Percentiles rank a stretch among this genome's conserved stretches.
Evolutionary conservation across 2,329 filamentous ascomycete genomes (phyloP).

Genomic region (Microsporum ferrugineum): DNA sequence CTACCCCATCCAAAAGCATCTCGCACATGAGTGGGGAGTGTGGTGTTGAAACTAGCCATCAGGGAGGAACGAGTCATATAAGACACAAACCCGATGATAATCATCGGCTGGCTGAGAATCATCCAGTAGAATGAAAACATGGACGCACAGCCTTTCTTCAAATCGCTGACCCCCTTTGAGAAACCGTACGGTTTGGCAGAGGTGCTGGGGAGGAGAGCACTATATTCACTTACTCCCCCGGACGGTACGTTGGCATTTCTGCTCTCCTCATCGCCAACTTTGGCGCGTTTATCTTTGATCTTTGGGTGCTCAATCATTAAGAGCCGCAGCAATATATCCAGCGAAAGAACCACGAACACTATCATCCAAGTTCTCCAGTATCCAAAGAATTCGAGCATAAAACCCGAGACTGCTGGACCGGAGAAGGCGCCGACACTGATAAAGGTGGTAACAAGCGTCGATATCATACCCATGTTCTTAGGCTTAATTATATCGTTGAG

Average conservation of each 20-base stretch:
- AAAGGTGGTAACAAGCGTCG: background rate
- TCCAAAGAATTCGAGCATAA: background rate
- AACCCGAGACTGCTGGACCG: background rate
- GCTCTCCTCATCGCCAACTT: background rate
- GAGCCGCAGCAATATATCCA: background rate
- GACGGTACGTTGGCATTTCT: background rate
- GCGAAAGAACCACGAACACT: background rate
- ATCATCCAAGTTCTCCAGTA: background rate
- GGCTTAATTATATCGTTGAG: background rate
- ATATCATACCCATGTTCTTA: background rate
- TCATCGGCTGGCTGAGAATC: background rate
- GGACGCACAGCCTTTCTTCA: background rate
- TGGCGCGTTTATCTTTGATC: background rate
- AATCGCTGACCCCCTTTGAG: background rate
- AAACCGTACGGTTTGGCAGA: background rate
- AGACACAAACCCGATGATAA: background rate
- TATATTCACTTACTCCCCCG: background rate
- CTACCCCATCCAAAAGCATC: background rate
- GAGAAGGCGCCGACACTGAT: background rate
- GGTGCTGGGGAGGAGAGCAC: background rate
- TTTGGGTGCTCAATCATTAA: background rate
- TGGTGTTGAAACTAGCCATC: slow-evolving; percentile 1
- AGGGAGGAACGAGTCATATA: background rate
- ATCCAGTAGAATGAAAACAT: background rate
- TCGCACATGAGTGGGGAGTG: background rate